Evolutionary conservation across 1,139 yeast genomes (phyloP).

Genomic region (Taphrina pruni): DNA sequence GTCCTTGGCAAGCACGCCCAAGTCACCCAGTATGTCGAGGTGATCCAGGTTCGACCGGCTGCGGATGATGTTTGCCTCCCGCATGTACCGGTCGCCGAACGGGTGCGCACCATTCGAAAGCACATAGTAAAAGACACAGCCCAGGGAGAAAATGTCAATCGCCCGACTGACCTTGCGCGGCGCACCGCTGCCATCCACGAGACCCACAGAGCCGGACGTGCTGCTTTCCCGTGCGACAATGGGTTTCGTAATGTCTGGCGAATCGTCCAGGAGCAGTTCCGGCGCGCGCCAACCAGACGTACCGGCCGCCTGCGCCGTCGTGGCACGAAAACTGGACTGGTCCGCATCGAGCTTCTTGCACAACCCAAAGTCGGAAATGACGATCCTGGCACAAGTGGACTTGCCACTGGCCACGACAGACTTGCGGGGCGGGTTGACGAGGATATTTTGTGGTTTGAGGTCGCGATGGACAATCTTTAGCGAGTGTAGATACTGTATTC

Average conservation of each 20-base stretch:
- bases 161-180: slow-evolving; percentile 80
- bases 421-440: slow-evolving; percentile 74
- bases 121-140: slow-evolving; percentile 90
- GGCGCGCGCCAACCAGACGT: slow-evolving; percentile 99
- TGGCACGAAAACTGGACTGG: slow-evolving; percentile 91
- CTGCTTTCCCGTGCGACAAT: slow-evolving; percentile 44
- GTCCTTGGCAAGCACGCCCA: slow-evolving; percentile 69
- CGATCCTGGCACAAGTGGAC: slow-evolving; percentile 58
- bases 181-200: slow-evolving; percentile 55
- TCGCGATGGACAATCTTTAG: slow-evolving; percentile 94
- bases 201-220: slow-evolving; percentile 46
- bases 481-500: slow-evolving; percentile 84
- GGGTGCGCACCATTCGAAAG: slow-evolving; percentile 89
- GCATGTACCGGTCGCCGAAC: slow-evolving; percentile 82
- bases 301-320: slow-evolving; percentile 92
- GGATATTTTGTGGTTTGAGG: slow-evolving; percentile 91
- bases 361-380: slow-evolving; percentile 93
- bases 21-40: slow-evolving; percentile 55
- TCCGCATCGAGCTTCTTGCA: slow-evolving; percentile 90
- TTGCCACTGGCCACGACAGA: slow-evolving; percentile 45
- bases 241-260: slow-evolving; percentile 46
- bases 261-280: slow-evolving; percentile 65
- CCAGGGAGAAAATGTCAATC: slow-evolving; percentile 90
- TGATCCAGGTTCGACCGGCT: slow-evolving; percentile 66
- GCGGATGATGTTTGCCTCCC: slow-evolving; percentile 87